A percentile compares a stretch with the other conserved stretches of the same genome.
phyloP scores from a whole-genome alignment of 2,329 filamentous ascomycete species.

The Clonostachys byssicola region DNA sequence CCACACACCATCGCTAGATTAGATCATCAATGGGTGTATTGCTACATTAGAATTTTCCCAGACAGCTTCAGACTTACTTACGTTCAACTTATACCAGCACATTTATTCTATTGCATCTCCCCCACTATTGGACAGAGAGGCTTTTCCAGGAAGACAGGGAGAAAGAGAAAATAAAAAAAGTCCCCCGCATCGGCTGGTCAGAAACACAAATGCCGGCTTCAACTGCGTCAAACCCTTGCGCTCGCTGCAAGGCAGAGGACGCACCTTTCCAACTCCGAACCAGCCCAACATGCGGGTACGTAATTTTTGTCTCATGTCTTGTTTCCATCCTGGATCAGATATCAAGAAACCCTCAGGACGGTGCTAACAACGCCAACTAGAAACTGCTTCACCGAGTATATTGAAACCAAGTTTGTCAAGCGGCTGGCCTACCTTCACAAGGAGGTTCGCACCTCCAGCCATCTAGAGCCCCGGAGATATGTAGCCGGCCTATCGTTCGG shows the following conservation, averaged over 20 bases:
- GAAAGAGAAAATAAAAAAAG: no score
- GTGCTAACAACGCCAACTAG: conserved; percentile 9
- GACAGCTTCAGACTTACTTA: no score
- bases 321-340: not conserved
- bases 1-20: no score
- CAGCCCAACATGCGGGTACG: conserved; percentile 24
- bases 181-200: no score
- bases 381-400: conserved; percentile 74
- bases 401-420: conserved; percentile 75
- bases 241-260: conserved; percentile 21
- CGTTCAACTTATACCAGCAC: no score
- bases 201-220: conserved; percentile 4
- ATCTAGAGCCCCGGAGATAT: conserved; percentile 38
- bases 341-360: not conserved
- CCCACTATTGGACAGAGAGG: no score
- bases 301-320: not conserved
- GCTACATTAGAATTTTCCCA: no score
- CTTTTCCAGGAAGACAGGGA: no score
- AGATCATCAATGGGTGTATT: no score
- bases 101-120: no score
- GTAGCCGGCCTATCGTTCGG: conserved; percentile 82
- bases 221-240: conserved; percentile 15
- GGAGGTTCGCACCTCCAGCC: conserved; percentile 32
- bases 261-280: conserved; percentile 21
- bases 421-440: conserved; percentile 53